Base-by-base conservation (phyloP, 129 eudicot genomes). In the Saussurea involucrata region DNA sequence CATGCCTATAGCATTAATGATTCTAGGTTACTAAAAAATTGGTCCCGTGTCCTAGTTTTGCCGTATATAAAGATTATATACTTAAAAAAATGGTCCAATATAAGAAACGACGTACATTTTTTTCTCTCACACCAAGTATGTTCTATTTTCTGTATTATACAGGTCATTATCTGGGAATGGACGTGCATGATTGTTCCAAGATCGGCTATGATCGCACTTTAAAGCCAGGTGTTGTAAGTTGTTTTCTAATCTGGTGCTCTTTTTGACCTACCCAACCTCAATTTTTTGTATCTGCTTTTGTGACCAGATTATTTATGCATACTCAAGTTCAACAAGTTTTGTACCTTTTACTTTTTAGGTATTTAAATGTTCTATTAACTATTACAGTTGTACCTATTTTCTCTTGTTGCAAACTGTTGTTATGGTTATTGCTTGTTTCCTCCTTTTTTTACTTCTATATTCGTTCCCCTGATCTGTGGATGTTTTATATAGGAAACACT, bases 91-190 rank as follows among this genome's bases (percentile, higher is more conserved):
- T 40, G 12, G 25, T 68, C 25, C 25, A 9, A 7, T n/a, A 40
- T 40, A 40, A 10, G 15, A 24, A 34, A 18, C 15, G 8, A 20
- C 37, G 21, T 69, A 5, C 31, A 21, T 1, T 69, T 69, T 6
- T 22, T 22, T 0, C 24, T 40, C 74, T 32, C 25, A 40, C 6
- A 21, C 20, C 2, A 4, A 18, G 4, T 18, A 63, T 53, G 71
- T 24, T 58, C 1, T 70, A 5, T 55, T 71, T 5, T 28, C 5
- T 79, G 63, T 61, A 22, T 32, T 37, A 28, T 73, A 20, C 86
- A 91, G 98, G 98, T 74, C 98, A 94, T 81, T 94, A 91, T 85
- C 82, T 94, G 25, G 98, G 98, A 77, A 87, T 91, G 97, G 98
- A 94, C 46, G 97, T 94, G 80, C 98, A 94, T 83, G 98, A 94